Evolutionary conservation across 306 rosid species (phyloP).

Genomic region (Quercus engelmannii): DNA sequence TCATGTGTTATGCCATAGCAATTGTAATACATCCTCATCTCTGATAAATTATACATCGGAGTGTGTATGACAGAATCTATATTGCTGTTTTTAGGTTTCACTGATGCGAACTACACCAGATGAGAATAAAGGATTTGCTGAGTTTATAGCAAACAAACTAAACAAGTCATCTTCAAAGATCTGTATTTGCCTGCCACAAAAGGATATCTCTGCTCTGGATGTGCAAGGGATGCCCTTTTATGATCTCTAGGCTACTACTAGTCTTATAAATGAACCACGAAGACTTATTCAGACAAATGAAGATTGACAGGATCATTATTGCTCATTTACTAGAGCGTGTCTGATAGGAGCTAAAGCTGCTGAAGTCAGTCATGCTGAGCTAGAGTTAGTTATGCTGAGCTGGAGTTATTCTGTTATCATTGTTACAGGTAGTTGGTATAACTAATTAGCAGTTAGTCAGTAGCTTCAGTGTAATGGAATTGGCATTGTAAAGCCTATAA

Average conservation of each 20-base stretch:
- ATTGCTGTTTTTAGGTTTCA: constrained; percentile 57
- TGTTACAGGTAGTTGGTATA: no score
- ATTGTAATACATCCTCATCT: neutral
- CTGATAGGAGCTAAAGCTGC: no score
- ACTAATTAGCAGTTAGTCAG: no score
- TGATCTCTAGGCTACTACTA: constrained; percentile 67
- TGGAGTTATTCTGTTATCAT: no score
- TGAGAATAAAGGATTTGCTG: constrained; percentile 74
- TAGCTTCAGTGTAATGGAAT: no score
- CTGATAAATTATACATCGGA: constrained; percentile 4
- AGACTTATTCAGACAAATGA: constrained; percentile 54
- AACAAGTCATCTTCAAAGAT: constrained; percentile 62
- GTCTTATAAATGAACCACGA: constrained; percentile 62
- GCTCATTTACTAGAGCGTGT: neutral
- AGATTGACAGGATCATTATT: constrained; percentile 46
- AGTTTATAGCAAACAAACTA: constrained; percentile 74
- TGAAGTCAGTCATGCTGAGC: no score
- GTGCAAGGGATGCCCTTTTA: constrained; percentile 70
- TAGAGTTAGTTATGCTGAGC: no score
- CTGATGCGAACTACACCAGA: constrained; percentile 76
- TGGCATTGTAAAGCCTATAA: no score
- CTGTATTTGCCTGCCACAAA: constrained; percentile 76
- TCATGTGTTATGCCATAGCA: neutral
- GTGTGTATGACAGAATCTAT: constrained; percentile 8
- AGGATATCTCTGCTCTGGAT: constrained; percentile 89